These are phyloP conservation scores for Cunninghamia lanceolata DNA, from an alignment of 75 land plant species.

Conservation along the genomic window DNA sequence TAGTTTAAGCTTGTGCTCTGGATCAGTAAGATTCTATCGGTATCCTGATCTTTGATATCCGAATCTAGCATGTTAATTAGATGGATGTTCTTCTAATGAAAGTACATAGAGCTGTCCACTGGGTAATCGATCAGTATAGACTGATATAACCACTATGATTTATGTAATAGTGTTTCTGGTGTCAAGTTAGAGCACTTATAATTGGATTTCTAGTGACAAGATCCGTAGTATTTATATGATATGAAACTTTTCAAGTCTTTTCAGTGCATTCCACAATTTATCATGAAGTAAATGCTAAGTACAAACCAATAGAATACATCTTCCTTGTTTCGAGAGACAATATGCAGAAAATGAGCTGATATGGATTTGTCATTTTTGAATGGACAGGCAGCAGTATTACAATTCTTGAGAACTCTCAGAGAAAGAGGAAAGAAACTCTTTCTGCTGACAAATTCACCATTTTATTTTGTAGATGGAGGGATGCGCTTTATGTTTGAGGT, in stretches of 20 bases:
- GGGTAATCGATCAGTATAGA: background rate
- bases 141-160: background rate
- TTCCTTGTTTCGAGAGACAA: background rate
- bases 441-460: conserved; percentile 92
- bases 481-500: conserved; percentile 93
- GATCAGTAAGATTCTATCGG: background rate
- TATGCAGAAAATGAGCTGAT: conserved; percentile 4
- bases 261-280: background rate
- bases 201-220: background rate
- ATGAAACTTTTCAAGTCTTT: background rate
- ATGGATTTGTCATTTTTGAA: conserved; percentile 2
- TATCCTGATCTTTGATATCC: background rate
- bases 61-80: background rate
- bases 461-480: conserved; percentile 94
- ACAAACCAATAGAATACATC: background rate
- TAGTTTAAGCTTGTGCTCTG: background rate
- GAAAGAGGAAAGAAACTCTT: conserved; percentile 91
- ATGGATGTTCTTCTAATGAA: background rate
- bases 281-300: background rate
- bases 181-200: background rate
- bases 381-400: conserved; percentile 56
- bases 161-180: background rate
- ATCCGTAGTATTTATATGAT: background rate
- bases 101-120: background rate
- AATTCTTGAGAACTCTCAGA: conserved; percentile 59